These are phyloP conservation scores for Podospora comata DNA, from an alignment of 495 filamentous ascomycete genomes.

Conservation along the genomic window DNA sequence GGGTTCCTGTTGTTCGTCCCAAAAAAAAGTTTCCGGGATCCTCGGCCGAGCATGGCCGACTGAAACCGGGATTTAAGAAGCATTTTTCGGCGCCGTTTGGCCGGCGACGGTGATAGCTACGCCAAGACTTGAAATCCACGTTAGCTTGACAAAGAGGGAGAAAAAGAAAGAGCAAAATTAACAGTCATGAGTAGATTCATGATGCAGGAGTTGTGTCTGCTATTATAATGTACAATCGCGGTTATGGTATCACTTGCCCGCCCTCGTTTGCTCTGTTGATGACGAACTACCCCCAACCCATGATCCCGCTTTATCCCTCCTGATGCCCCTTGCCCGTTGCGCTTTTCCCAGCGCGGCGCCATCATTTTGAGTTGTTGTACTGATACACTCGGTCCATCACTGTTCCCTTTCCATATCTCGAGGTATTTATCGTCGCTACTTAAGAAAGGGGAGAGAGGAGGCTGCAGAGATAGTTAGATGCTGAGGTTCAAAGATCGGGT, in stretches of 20 bases:
- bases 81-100: background rate
- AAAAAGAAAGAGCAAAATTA: background rate
- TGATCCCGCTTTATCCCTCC: constrained; percentile 6
- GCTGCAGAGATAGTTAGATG: constrained; percentile 38
- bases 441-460: constrained; percentile 71
- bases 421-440: constrained; percentile 6
- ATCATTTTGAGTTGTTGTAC: background rate
- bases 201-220: constrained; percentile 17
- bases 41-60: constrained; percentile 26
- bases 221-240: constrained; percentile 30
- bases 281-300: background rate
- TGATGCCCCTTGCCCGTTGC: background rate
- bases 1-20: constrained; percentile 1
- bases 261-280: background rate
- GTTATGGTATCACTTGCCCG: constrained; percentile 15
- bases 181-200: constrained; percentile 1
- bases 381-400: background rate
- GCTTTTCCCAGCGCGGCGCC: background rate
- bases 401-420: constrained; percentile 1
- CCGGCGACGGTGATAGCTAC: background rate
- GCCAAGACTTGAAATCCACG: too few relatives aligned
- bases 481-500: background rate
- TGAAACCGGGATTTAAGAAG: constrained; percentile 22
- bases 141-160: too few relatives aligned
- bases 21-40: constrained; percentile 7